Evolutionary conservation across 208 protist species (phyloP).

Genomic region (Trichomonas vaginalis): DNA sequence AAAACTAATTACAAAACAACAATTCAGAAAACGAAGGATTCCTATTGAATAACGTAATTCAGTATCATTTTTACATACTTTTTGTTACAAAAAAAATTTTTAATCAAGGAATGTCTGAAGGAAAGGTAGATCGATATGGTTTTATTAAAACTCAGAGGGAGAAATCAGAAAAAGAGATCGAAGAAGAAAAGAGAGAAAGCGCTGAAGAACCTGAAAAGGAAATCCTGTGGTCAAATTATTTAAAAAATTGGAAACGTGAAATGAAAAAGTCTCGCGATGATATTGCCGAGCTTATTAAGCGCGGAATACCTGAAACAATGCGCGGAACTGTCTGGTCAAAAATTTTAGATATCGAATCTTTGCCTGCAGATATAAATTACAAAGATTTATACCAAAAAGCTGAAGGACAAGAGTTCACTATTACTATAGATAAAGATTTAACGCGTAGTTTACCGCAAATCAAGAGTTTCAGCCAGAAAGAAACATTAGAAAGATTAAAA

Average conservation of each 20-base stretch:
- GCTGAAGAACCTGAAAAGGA: not conserved
- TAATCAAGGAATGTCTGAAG: no score
- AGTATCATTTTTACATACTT: no score
- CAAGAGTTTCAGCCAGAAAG: not conserved
- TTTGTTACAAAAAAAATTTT: no score
- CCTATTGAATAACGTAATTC: no score
- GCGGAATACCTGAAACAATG: not conserved
- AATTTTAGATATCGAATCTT: not conserved
- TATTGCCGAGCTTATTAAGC: not conserved
- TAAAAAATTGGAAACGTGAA: not conserved
- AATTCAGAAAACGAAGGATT: no score
- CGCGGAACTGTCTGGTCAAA: not conserved
- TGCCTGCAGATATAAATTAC: not conserved
- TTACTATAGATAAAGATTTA: not conserved
- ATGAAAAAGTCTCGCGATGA: not conserved
- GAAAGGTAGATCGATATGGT: not conserved
- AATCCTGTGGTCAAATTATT: not conserved
- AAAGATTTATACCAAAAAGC: not conserved
- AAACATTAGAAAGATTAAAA: not conserved
- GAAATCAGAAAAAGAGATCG: not conserved
- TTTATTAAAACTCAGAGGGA: not conserved
- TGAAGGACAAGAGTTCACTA: not conserved
- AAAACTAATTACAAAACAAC: no score
- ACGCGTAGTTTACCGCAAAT: not conserved
- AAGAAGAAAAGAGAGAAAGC: not conserved